Evolutionary conservation across 1,284 basidiomycete species (phyloP), one percentile per base, ranked within the genome.

Genomic region (Ganoderma multipileum): DNA sequence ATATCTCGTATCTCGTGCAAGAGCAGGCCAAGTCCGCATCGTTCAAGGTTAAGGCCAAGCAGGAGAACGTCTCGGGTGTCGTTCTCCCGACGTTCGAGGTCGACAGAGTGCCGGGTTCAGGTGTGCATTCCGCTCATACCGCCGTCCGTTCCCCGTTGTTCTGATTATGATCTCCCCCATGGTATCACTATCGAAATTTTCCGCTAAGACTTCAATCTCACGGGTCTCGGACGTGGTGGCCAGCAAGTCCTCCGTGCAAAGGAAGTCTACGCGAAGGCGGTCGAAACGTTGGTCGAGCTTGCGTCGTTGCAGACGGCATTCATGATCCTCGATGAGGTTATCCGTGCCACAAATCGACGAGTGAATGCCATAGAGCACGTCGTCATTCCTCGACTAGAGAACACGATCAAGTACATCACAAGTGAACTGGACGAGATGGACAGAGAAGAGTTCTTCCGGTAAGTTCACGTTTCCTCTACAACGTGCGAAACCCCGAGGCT

Each of bases 361-460:
- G 98, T 99, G 41, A 99, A 99, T 77, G 98, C 98, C 4, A 98
- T 99, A 76, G 98, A 99, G 79, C 96, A 99, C 80, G 92, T 99
- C 74, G 88, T 99, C 76, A 99, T 99, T 68, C 98, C 98, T 16
- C 88, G 92, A 61, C 84, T 99, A 59, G 97, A 99, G 69, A 99
- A 99, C 81, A 99, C 98, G 7, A 96, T 99, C 85, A 95, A 94
- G 77, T 98, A 98, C 80, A 97, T 98, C 79, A 88, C 96, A 76
- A 97, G 95, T 72, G 95, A 97, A 81, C 82, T 98, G 68, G 96
- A 98, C 76, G 96, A 98, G 82, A 97, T 97, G 95, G 96, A 98
- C 82, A 88, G 96, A 74, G 96, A 98, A 80, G 96, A 98, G 79
- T 98, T 98, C 85, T 98, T 98, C 87, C 88, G 96, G 93, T 90